A percentile compares a stretch with the other conserved stretches of the same genome.
Conservation (phyloP, 805 yeast species). For the Candida berthetii region DNA sequence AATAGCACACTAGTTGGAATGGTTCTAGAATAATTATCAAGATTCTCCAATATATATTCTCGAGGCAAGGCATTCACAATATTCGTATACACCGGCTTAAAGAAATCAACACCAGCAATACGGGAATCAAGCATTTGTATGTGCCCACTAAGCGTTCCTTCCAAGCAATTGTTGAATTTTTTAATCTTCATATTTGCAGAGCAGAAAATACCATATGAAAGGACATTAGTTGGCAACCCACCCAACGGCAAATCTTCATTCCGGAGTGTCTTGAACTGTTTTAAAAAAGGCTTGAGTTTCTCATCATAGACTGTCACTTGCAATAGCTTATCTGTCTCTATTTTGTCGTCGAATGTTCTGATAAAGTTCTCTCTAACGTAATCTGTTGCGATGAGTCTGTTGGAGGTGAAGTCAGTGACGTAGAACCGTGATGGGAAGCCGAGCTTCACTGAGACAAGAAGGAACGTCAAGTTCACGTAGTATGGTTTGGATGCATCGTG, state of each 20-base stretch:
- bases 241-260: background rate
- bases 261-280: background rate
- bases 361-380: slow-evolving; percentile 2
- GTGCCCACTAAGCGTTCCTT: slow-evolving; percentile 1
- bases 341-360: background rate
- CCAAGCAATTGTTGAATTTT: slow-evolving; percentile 2
- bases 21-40: background rate
- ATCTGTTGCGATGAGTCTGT: background rate
- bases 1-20: background rate
- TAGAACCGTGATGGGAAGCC: background rate
- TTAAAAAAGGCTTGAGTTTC: slow-evolving; percentile 1
- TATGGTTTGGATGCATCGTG: background rate
- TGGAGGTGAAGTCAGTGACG: slow-evolving; percentile 10
- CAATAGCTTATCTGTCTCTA: slow-evolving; percentile 1
- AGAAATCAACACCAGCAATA: background rate
- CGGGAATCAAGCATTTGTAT: background rate
- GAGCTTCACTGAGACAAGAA: background rate
- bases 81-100: slow-evolving; percentile 3
- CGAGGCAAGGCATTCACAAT: slow-evolving; percentile 3
- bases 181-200: slow-evolving; percentile 6
- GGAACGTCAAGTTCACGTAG: background rate
- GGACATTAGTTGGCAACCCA: slow-evolving; percentile 2
- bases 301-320: slow-evolving; percentile 5
- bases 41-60: background rate
- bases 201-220: slow-evolving; percentile 7